A percentile compares a stretch with the other conserved stretches of the same genome.
Evolutionary conservation across 1,139 yeast species (phyloP).

Genomic region (Kodamaea sp.): DNA sequence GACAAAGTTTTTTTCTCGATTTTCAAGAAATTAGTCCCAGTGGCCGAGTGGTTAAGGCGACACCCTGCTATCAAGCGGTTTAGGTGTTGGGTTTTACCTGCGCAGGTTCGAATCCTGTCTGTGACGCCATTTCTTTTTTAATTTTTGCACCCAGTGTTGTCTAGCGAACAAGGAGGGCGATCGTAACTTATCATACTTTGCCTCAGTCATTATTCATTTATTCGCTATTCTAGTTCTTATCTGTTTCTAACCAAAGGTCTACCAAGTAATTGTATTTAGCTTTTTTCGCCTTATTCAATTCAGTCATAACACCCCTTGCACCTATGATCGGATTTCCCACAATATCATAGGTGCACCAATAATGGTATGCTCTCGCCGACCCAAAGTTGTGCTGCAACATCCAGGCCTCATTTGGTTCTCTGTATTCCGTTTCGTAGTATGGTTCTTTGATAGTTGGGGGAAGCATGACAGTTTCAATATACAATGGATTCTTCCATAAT

Average conservation of each 20-base stretch:
- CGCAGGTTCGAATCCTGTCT: constrained; percentile 70
- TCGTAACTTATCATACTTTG: too few species aligned
- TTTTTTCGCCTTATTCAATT: constrained; percentile 3
- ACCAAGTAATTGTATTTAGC: constrained; percentile 11
- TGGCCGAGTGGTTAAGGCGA: constrained; percentile 26
- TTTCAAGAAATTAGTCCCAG: constrained; percentile 16
- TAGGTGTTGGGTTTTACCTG: constrained; percentile 52
- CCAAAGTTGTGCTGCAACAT: constrained; percentile 18
- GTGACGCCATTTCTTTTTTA: constrained; percentile 36
- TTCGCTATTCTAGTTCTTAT: too few species aligned
- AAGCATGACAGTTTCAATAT: constrained; percentile 22
- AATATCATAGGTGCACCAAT: constrained; percentile 40
- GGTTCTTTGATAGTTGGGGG: constrained; percentile 24
- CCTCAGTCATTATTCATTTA: too few species aligned
- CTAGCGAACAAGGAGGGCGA: too few species aligned
- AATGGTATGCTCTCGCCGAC: constrained; percentile 20
- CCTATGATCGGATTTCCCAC: constrained; percentile 24
- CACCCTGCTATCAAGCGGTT: constrained; percentile 22
- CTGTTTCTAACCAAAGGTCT: constrained; percentile 16
- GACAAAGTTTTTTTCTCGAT: too few species aligned
- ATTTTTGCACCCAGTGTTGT: neutral
- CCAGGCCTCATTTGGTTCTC: constrained; percentile 33
- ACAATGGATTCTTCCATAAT: constrained; percentile 21
- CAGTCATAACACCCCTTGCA: constrained; percentile 10
- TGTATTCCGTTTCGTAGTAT: constrained; percentile 15